Conservation (phyloP, 1,284 basidiomycete species). For the Leccinum olivaceoglutinosum region DNA sequence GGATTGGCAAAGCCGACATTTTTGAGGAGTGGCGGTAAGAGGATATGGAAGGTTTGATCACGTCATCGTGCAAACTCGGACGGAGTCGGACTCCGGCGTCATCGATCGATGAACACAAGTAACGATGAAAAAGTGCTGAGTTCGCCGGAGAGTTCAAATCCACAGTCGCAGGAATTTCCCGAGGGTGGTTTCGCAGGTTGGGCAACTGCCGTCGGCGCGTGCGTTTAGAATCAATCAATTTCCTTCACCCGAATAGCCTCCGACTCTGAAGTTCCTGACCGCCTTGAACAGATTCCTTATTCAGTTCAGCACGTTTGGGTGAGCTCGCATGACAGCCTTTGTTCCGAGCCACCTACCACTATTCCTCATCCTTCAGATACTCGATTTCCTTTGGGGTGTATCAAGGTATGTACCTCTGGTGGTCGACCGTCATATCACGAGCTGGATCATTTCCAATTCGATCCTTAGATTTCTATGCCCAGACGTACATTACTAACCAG, state of each 20-base stretch:
- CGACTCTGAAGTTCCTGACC: not conserved
- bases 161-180: conserved; percentile 12
- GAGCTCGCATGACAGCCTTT: not conserved
- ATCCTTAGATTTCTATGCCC: conserved; percentile 31
- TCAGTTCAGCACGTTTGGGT: conserved; percentile 38
- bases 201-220: conserved; percentile 29
- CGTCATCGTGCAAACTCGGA: not conserved
- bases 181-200: conserved; percentile 27
- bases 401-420: conserved; percentile 30
- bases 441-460: not conserved
- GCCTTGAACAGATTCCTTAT: conserved; percentile 24
- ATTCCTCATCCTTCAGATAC: conserved; percentile 24
- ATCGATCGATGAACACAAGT: not conserved
- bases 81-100: not conserved
- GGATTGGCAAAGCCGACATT: not conserved
- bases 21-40: not conserved
- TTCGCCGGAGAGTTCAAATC: not conserved
- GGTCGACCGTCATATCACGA: not conserved
- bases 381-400: conserved; percentile 38
- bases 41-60: not conserved
- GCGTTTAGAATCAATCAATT: conserved; percentile 4
- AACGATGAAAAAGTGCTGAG: not conserved
- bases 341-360: not conserved
- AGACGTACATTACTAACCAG: conserved; percentile 31
- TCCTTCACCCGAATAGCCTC: not conserved